A percentile compares a stretch with the other conserved stretches of the same genome.
These are phyloP conservation scores for Colletotrichum sp. DNA, from an alignment of 2,329 filamentous ascomycete genomes.

Conservation along the genomic window DNA sequence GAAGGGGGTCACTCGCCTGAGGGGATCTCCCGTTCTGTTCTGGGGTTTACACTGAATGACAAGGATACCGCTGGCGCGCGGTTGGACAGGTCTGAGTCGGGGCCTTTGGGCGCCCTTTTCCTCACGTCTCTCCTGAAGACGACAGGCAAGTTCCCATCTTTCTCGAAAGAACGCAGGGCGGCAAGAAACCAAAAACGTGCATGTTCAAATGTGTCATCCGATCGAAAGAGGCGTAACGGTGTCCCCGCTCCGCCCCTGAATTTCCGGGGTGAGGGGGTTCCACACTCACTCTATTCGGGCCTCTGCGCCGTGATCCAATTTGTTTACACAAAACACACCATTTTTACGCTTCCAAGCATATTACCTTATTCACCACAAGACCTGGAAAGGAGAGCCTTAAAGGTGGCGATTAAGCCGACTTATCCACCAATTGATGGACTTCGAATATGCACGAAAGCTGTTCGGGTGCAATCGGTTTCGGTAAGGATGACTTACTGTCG, in stretches of 20 bases:
- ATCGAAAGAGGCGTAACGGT: background rate
- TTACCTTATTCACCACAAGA: background rate
- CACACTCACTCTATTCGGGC: background rate
- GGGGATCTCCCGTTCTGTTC: constrained; percentile 2
- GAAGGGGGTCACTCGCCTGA: background rate
- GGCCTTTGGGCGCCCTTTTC: background rate
- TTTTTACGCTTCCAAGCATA: constrained; percentile 4
- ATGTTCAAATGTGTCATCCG: background rate
- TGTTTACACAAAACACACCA: constrained; percentile 10
- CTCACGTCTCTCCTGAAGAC: background rate
- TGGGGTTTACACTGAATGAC: background rate
- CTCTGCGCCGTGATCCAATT: background rate
- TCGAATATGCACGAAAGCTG: background rate
- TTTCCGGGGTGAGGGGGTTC: background rate
- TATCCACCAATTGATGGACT: background rate
- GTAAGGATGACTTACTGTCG: background rate
- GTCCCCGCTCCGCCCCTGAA: constrained; percentile 5
- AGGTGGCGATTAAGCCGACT: background rate
- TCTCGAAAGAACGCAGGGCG: background rate
- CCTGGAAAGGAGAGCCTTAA: background rate
- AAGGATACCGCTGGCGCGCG: background rate
- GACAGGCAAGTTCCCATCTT: background rate
- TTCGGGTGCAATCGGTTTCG: background rate
- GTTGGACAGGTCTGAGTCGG: background rate
- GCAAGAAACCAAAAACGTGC: background rate